Evolutionary conservation across 2,329 filamentous ascomycete genomes (phyloP), one percentile per base, ranked within the genome.

Genomic region (Diaporthe nobilis): DNA sequence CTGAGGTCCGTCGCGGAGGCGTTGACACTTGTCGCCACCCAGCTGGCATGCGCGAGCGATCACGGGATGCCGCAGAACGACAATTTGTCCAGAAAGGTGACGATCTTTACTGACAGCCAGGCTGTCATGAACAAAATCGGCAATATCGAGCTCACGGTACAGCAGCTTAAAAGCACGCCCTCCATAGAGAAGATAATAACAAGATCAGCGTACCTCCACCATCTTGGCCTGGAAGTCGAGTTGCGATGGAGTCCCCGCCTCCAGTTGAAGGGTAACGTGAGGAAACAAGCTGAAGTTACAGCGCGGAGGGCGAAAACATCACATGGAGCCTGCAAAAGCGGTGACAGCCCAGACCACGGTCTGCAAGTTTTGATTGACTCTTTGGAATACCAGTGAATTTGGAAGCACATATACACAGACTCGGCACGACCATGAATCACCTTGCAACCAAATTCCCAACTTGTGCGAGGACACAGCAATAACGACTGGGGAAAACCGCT

Each of bases 121-220:
- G 58, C 37, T 15, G 58, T 17, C 13, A 25, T 61, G 37, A 25
- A 17, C 13, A 61, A 61, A 25, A 5, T 61, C 12, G 25, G 58
- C 20, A 61, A 25, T 22, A 42, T 42, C 34, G 25, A 10, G 13
- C 58, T 61, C 5, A 61, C 58, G n/a, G 58, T 37, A 17, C 58
- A 9, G 37, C 58, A 61, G 37, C 58, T 61, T 37, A 6, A 12
- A 4, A 42, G 58, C 37, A 17, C 22, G 37, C 58, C 58, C 4
- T 42, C 12, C 4, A 0, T 42, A 4, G 58, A 61, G 58, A 61
- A 25, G 58, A 37, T 61, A 37, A 42, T 61, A 4, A 42, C 58
- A 17, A 61, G 58, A 25, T 61, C 58, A 42, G 58, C 13, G 58
- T 61, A 42, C 22, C 57, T 61, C 9, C 58, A n/a, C 12, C 58